These are phyloP conservation scores for Flaveria ramosissima DNA, from an alignment of 129 eudicot species.

Conservation along the genomic window DNA sequence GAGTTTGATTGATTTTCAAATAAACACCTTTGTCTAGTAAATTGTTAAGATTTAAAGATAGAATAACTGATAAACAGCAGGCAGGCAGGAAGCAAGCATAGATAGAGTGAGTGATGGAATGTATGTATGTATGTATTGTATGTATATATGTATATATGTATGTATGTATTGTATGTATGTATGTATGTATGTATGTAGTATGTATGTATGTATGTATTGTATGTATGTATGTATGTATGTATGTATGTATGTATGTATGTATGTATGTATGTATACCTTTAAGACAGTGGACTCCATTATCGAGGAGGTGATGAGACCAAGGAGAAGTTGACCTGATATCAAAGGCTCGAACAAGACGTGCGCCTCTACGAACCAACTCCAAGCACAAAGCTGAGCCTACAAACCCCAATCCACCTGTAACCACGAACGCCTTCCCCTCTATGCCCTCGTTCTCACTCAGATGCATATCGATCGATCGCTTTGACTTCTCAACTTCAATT, in stretches of 20 bases:
- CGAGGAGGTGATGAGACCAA: conserved; percentile 57
- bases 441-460: conserved; percentile 95
- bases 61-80: too few relatives aligned
- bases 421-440: conserved; percentile 73
- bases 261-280: conserved; percentile 40
- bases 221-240: too few relatives aligned
- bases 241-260: too few relatives aligned
- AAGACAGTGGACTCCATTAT: conserved; percentile 47
- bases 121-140: too few relatives aligned
- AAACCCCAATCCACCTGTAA: conserved; percentile 87
- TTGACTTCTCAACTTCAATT: too few relatives aligned
- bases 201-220: background rate
- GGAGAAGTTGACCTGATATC: conserved; percentile 68
- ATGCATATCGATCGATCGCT: conserved; percentile 51
- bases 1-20: too few relatives aligned
- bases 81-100: too few relatives aligned
- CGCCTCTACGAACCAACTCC: conserved; percentile 84
- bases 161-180: too few relatives aligned
- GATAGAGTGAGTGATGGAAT: too few relatives aligned
- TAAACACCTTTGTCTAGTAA: too few relatives aligned
- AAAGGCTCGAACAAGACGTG: conserved; percentile 72
- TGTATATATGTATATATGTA: background rate
- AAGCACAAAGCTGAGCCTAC: conserved; percentile 81
- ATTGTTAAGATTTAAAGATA: too few relatives aligned
- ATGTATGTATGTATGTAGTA: background rate